A percentile compares a stretch with the other conserved stretches of the same genome.
phyloP scores from a whole-genome alignment of 345 rosid genomes.

The Kernera saxatilis region DNA sequence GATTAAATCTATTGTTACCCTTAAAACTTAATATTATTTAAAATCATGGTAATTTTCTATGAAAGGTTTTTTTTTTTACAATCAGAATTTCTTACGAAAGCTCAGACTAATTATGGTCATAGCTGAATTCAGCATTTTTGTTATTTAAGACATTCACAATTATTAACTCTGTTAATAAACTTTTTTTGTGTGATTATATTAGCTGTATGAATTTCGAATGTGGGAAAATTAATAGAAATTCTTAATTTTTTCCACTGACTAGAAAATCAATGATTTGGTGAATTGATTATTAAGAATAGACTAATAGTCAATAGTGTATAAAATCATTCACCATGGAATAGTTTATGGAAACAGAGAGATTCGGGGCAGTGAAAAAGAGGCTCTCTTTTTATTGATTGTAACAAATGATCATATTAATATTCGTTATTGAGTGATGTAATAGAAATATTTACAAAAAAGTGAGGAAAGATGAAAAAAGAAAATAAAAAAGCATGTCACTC shows the following conservation, averaged over 20 bases:
- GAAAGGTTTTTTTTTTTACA: neutral
- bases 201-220: neutral
- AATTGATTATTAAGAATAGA: neutral
- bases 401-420: slow-evolving; percentile 18
- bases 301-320: slow-evolving; percentile 10
- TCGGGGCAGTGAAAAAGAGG: slow-evolving; percentile 55
- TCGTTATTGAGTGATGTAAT: neutral
- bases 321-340: slow-evolving; percentile 10
- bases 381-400: slow-evolving; percentile 35
- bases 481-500: slow-evolving; percentile 30
- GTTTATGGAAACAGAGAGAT: slow-evolving; percentile 35
- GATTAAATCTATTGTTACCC: neutral
- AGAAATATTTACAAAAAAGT: neutral
- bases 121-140: neutral
- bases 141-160: neutral
- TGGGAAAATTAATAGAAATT: neutral
- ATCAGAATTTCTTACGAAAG: neutral
- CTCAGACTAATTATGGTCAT: neutral
- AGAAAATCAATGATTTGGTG: neutral
- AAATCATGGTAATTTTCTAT: neutral
- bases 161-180: neutral
- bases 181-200: neutral
- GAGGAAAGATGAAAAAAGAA: neutral
- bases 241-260: neutral
- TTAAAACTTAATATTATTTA: neutral